A percentile compares a stretch with the other conserved stretches of the same genome.
phyloP scores from a whole-genome alignment of 352 stramenopile genomes.

The Phytophthora tentaculata region DNA sequence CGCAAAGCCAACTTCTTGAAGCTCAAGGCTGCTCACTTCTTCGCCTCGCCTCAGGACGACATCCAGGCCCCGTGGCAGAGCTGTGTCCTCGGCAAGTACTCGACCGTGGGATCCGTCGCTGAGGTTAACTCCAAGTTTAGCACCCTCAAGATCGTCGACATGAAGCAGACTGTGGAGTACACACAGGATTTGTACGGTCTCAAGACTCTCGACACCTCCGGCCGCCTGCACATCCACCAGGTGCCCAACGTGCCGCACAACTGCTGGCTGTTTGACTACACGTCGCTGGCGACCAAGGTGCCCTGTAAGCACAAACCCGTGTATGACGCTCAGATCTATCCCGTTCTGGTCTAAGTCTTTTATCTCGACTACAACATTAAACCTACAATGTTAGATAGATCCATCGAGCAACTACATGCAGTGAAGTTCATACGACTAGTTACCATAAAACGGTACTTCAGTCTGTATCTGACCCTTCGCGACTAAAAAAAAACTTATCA shows the following conservation, averaged over 20 bases:
- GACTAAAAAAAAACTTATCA: conserved; percentile 20
- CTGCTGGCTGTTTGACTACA: conserved; percentile 53
- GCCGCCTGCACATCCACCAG: conserved; percentile 31
- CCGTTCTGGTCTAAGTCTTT: conserved; percentile 23
- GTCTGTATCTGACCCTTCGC: conserved; percentile 29
- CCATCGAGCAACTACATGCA: conserved; percentile 3
- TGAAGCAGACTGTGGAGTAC: conserved; percentile 48
- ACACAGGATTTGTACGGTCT: conserved; percentile 46
- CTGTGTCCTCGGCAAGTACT: conserved; percentile 43
- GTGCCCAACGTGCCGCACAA: conserved; percentile 44
- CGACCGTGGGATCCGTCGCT: conserved; percentile 34
- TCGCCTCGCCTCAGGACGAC: conserved; percentile 52
- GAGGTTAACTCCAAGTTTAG: conserved; percentile 44
- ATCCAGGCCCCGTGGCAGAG: conserved; percentile 52
- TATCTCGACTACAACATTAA: conserved; percentile 22
- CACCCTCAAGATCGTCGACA: conserved; percentile 35
- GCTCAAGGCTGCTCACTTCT: conserved; percentile 54
- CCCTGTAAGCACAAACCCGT: conserved; percentile 37
- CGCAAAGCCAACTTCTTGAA: conserved; percentile 54
- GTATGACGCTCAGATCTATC: conserved; percentile 40
- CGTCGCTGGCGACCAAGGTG: conserved; percentile 34
- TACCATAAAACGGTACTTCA: too few relatives aligned
- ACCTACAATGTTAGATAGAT: conserved; percentile 35
- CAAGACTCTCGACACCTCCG: conserved; percentile 39
- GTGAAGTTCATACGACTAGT: too few relatives aligned